phyloP scores from a whole-genome alignment of 495 filamentous ascomycete genomes.

The Aspergillus ellipticus region DNA sequence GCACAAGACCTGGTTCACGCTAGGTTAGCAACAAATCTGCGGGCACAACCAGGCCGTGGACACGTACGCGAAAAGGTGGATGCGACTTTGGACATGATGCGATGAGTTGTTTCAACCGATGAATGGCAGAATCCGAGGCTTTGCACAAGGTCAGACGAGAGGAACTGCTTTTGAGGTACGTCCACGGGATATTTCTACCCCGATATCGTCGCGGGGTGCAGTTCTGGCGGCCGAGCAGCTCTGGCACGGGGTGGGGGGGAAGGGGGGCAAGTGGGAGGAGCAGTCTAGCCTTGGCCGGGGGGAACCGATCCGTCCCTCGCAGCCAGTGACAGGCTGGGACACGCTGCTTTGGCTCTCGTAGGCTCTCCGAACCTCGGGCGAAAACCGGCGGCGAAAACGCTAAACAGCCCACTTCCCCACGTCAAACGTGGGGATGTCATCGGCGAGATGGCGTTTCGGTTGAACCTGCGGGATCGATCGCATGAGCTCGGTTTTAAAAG shows the following conservation, averaged over 20 bases:
- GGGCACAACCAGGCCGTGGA: neutral
- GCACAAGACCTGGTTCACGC: constrained; percentile 49
- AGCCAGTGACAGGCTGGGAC: no score
- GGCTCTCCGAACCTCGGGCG: neutral
- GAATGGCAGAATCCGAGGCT: neutral
- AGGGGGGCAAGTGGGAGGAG: neutral
- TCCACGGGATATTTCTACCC: constrained; percentile 24
- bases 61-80: constrained; percentile 43
- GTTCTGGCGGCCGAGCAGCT: neutral
- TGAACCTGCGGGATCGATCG: neutral
- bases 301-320: neutral
- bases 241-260: constrained; percentile 1
- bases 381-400: constrained; percentile 5
- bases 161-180: neutral
- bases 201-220: constrained; percentile 7
- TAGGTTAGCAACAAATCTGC: constrained; percentile 13
- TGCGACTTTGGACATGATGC: constrained; percentile 39
- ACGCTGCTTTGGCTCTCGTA: neutral
- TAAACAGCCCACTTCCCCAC: constrained; percentile 12
- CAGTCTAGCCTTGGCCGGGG: neutral
- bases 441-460: neutral
- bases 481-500: constrained; percentile 1
- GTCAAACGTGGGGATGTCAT: constrained; percentile 14
- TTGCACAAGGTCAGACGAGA: neutral
- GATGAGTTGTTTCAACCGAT: neutral